Evolutionary conservation across 1,139 yeast genomes (phyloP).

Genomic region (Geotrichum europaeum): DNA sequence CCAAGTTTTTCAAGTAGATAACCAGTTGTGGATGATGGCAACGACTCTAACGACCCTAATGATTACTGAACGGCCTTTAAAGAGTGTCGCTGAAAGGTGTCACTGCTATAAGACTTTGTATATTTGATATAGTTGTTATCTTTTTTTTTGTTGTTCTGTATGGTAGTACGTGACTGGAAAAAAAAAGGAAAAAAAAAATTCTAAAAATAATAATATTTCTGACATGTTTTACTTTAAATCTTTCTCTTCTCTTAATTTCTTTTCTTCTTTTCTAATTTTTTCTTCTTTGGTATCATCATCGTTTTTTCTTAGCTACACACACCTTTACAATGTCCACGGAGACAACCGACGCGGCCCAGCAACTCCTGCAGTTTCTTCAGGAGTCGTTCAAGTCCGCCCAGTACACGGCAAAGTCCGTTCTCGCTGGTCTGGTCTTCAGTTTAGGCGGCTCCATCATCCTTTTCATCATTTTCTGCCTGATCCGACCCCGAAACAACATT

Average conservation of each 20-base stretch:
- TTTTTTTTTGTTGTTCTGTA: not conserved
- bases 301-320: not conserved
- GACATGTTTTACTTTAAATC: not conserved
- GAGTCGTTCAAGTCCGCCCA: slow-evolving; percentile 22
- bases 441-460: slow-evolving; percentile 34
- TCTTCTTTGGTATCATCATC: not conserved
- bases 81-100: not conserved
- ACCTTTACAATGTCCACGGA: not conserved
- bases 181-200: not conserved
- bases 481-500: slow-evolving; percentile 35
- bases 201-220: not conserved
- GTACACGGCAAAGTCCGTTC: slow-evolving; percentile 31
- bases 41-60: not conserved
- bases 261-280: not conserved
- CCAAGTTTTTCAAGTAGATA: slow-evolving; percentile 55
- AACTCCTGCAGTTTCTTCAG: slow-evolving; percentile 12
- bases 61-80: not conserved
- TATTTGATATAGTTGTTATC: not conserved
- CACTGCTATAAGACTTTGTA: not conserved
- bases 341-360: slow-evolving; percentile 9
- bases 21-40: not conserved
- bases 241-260: not conserved
- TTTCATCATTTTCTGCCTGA: slow-evolving; percentile 29
- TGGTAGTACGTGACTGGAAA: not conserved
- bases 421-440: slow-evolving; percentile 34